Percentiles rank a stretch among this genome's conserved stretches.
Evolutionary conservation across 495 filamentous ascomycete species (phyloP).

Genomic region (Penicillium lagena): DNA sequence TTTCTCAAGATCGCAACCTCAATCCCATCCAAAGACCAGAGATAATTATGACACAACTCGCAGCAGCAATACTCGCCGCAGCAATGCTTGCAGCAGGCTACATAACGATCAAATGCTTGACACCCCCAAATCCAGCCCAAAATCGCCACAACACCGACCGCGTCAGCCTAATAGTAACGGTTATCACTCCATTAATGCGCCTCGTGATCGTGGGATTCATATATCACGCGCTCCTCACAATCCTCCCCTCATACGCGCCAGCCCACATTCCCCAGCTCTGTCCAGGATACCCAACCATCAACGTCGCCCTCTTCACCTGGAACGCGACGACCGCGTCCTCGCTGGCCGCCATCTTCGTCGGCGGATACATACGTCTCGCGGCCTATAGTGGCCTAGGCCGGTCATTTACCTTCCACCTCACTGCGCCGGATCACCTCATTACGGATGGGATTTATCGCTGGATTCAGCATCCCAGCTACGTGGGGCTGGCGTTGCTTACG

Average conservation of each 20-base stretch:
- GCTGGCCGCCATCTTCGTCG: conserved; percentile 21
- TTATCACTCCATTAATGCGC: conserved; percentile 1
- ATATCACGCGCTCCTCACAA: conserved; percentile 24
- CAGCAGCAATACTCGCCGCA: conserved; percentile 9
- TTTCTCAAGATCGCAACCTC: background rate
- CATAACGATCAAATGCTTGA: conserved; percentile 10
- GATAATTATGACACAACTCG: conserved; percentile 2
- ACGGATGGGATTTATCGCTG: conserved; percentile 38
- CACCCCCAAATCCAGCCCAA: conserved; percentile 13
- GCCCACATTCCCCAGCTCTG: conserved; percentile 3
- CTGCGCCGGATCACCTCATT: conserved; percentile 32
- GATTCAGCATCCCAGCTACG: conserved; percentile 46
- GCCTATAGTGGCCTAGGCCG: conserved; percentile 32
- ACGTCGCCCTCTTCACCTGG: conserved; percentile 24
- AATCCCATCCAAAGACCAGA: background rate
- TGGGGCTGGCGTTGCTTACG: conserved; percentile 18
- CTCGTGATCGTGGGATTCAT: conserved; percentile 2
- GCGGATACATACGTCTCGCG: conserved; percentile 24
- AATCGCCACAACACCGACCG: conserved; percentile 10
- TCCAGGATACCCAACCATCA: conserved; percentile 11
- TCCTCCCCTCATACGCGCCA: conserved; percentile 10
- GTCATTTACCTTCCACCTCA: conserved; percentile 43
- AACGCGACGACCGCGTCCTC: conserved; percentile 11
- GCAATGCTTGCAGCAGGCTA: conserved; percentile 12
- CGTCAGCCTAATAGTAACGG: conserved; percentile 3